Conservation (phyloP, 2,329 filamentous ascomycete species). For the Lasiodiplodia theobromae region DNA sequence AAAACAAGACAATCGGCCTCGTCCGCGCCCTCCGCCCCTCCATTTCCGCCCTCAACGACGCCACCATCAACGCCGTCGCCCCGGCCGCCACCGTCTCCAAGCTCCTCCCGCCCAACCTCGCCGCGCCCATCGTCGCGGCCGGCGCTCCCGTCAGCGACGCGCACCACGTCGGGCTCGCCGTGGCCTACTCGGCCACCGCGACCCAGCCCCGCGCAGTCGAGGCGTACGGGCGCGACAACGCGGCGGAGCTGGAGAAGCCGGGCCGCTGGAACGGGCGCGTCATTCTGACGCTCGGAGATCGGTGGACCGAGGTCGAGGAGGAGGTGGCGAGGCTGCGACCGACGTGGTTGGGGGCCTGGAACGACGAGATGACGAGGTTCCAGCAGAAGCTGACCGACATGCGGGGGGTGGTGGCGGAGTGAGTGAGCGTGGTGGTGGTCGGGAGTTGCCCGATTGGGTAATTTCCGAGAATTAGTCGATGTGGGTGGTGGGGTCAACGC, state of each 20-base stretch:
- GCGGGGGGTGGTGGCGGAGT: not conserved
- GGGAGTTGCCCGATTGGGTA: too few relatives aligned
- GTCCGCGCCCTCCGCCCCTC: slow-evolving; percentile 44
- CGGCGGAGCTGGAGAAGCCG: slow-evolving; percentile 23
- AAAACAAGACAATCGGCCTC: slow-evolving; percentile 39
- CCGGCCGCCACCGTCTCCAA: slow-evolving; percentile 36
- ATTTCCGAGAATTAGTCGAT: too few relatives aligned
- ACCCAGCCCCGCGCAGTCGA: slow-evolving; percentile 43
- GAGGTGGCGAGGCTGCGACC: slow-evolving; percentile 31
- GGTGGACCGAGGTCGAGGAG: slow-evolving; percentile 48
- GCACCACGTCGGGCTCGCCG: slow-evolving; percentile 29
- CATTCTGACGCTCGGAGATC: slow-evolving; percentile 47
- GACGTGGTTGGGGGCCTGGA: slow-evolving; percentile 46
- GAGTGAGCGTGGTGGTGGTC: too few relatives aligned
- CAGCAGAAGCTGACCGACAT: slow-evolving; percentile 44
- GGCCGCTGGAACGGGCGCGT: slow-evolving; percentile 45
- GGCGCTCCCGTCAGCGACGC: slow-evolving; percentile 46
- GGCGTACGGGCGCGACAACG: slow-evolving; percentile 46
- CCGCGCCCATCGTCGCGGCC: slow-evolving; percentile 40
- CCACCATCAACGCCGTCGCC: slow-evolving; percentile 51
- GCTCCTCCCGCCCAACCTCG: too few relatives aligned
- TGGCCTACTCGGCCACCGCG: slow-evolving; percentile 48
- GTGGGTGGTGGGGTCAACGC: too few relatives aligned
- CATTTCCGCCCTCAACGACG: slow-evolving; percentile 34
- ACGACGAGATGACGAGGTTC: slow-evolving; percentile 36